Conservation (phyloP, 2,329 filamentous ascomycete species). For the Ceratocystis ficicola region DNA sequence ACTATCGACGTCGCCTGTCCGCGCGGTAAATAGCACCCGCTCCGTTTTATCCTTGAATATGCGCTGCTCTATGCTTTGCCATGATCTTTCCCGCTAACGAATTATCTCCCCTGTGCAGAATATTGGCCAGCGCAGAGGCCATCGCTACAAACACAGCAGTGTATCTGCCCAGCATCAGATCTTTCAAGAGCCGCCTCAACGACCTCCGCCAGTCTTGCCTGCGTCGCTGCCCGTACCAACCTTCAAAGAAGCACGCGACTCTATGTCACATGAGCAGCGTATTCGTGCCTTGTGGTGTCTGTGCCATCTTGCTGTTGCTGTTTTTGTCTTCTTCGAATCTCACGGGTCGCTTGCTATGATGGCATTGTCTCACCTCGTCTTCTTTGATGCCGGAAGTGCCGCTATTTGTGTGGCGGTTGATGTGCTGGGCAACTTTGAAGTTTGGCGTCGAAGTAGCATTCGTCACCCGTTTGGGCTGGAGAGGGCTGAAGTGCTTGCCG, state of each 20-base stretch:
- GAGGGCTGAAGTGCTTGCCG: slow-evolving; percentile 82
- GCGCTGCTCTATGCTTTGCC: not conserved
- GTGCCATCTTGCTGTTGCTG: slow-evolving; percentile 73
- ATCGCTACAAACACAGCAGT: slow-evolving; percentile 96
- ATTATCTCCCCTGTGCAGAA: slow-evolving; percentile 43
- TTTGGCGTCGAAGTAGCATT: slow-evolving; percentile 87
- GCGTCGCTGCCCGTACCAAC: slow-evolving; percentile 89
- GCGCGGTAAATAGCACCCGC: slow-evolving; percentile 47
- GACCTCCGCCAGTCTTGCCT: slow-evolving; percentile 77
- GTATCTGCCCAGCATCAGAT: slow-evolving; percentile 83
- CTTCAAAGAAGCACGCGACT: slow-evolving; percentile 71
- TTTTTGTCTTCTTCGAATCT: slow-evolving; percentile 73
- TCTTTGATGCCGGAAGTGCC: slow-evolving; percentile 90
- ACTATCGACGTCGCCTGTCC: slow-evolving; percentile 62
- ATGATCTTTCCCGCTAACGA: not conserved
- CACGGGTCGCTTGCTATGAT: slow-evolving; percentile 82
- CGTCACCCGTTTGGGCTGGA: slow-evolving; percentile 90
- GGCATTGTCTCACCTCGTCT: slow-evolving; percentile 79
- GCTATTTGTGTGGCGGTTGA: slow-evolving; percentile 86
- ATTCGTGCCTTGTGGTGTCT: slow-evolving; percentile 76
- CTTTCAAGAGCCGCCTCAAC: slow-evolving; percentile 79
- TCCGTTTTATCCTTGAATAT: not conserved
- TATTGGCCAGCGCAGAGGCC: slow-evolving; percentile 80
- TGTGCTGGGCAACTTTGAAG: slow-evolving; percentile 90
- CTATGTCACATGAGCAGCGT: slow-evolving; percentile 81